Evolutionary conservation across 805 yeast species (phyloP), one percentile per base, ranked within the genome.

Genomic region (Candida coquimbonensis): DNA sequence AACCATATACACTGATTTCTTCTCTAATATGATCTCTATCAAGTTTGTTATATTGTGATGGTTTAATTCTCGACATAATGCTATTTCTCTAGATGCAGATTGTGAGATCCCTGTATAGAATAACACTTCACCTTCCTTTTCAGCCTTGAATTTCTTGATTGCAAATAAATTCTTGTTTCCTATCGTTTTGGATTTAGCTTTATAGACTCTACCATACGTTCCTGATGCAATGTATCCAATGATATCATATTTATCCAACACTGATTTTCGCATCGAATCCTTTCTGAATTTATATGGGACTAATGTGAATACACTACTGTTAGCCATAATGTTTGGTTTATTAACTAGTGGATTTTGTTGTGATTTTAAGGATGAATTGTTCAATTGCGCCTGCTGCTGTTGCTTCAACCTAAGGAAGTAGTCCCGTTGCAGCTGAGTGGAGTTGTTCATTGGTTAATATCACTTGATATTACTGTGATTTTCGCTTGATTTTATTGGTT

Each of bases 151-250:
- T 68, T 91, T 93, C 63, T 93, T 93, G 56, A 93, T 93, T 7
- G 99, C 99, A 61, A 72, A 59, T 42, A 56, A 45, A 51, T 49
- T 44, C 12, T 45, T 47, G 36, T 53, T 56, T 38, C 57, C 27
- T 11, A 47, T 62, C 50, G 53, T 64, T 61, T 60, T 62, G 9
- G 81, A 73, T 50, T 77, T 76, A 8, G 97, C 98, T 61, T 93
- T 91, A 69, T 89, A 93, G 21, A 88, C 96, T 48, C 88, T 78
- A 47, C 99, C 99, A 64, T 93, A 93, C 0, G 99, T 93, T 36
- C 99, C 99, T 0, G 99, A 96, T 1, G 99, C 99, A 48, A 93
- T 93, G 64, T 93, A 93, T 0, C 99, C 99, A 16, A 89, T 66
- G 49, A 93, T 83, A 50, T 84, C 90, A 65, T 90, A 93, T 55